Evolutionary conservation across 2,329 filamentous ascomycete species (phyloP), one percentile per base, ranked within the genome.

Genomic region (Phialophora expanda): DNA sequence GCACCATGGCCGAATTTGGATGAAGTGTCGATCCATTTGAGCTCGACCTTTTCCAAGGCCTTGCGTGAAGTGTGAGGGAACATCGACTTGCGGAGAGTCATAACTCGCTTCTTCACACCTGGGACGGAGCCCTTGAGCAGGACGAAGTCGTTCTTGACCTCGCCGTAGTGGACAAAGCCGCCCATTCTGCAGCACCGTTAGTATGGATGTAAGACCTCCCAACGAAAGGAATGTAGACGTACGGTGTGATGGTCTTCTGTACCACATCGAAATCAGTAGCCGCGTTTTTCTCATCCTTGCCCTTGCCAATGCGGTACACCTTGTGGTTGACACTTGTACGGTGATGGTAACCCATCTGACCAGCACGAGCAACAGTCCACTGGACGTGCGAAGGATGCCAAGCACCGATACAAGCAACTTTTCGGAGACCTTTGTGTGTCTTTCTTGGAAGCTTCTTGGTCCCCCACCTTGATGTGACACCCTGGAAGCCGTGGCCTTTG

Each of bases 311-410:
- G 75, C 95, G 92, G 92, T 98, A 99, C 81, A 99, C 84, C 91
- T 99, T 99, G 92, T 99, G 95, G 91, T 99, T 99, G 87, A 95
- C 91, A 72, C 95, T 98, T 79, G 95, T 99, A 90, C 95, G 93
- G 87, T 99, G 95, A 84, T 99, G 95, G 90, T 99, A 99, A 88
- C 95, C 95, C 84, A 89, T 89, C 87, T 99, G 95, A 97, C 95
- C 95, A 74, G 95, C 95, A 91, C 95, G 95, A 81, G 94, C 95
- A 86, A 99, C 95, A 82, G 95, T 99, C 95, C 95, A 99, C 87
- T 99, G 95, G 84, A 99, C 95, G 92, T 99, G 95, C 84, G 91
- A 93, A 80, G 95, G 95, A 88, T 99, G 95, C 95, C 95, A 99
- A 78, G 95, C 95, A 91, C 95, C 95, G 83, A 99, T 99, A 97